Evolutionary conservation across 129 eudicot genomes (phyloP).

Genomic region (Pseudognaphalium luteoalbum): DNA sequence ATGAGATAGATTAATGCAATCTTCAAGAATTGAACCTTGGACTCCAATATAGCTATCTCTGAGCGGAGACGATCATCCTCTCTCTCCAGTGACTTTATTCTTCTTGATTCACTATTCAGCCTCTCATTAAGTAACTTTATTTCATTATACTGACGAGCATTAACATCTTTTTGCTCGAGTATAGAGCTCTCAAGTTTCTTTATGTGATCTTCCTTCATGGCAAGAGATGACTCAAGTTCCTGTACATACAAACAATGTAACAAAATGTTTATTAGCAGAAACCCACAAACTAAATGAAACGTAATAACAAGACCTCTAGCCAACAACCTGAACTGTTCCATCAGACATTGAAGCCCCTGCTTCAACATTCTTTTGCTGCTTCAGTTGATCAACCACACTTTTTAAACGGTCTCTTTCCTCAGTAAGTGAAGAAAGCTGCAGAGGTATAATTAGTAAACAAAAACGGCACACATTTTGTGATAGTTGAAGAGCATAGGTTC

Average conservation of each 20-base stretch:
- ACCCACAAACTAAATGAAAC: conserved; percentile 11
- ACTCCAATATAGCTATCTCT: conserved; percentile 85
- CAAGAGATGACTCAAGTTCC: conserved; percentile 80
- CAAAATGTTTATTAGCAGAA: conserved; percentile 8
- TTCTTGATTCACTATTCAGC: conserved; percentile 69
- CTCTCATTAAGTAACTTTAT: conserved; percentile 69
- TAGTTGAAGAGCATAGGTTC: not conserved
- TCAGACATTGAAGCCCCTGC: conserved; percentile 41
- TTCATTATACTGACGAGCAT: conserved; percentile 55
- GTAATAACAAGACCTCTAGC: not conserved
- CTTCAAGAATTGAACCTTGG: conserved; percentile 58
- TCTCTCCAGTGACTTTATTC: conserved; percentile 84
- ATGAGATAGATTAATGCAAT: conserved; percentile 15
- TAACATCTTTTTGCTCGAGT: conserved; percentile 54
- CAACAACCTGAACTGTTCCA: conserved; percentile 55
- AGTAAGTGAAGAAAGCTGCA: conserved; percentile 70
- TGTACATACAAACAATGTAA: conserved; percentile 35
- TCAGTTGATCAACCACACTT: conserved; percentile 48
- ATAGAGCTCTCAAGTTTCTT: conserved; percentile 64
- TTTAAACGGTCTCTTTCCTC: conserved; percentile 75
- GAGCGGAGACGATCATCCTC: conserved; percentile 90
- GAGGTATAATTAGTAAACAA: not conserved
- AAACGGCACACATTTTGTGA: not conserved
- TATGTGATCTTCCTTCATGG: conserved; percentile 63
- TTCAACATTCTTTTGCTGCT: conserved; percentile 51